phyloP scores from a whole-genome alignment of 768 basidiomycete genomes.

The Paxillus ammoniavirescens region DNA sequence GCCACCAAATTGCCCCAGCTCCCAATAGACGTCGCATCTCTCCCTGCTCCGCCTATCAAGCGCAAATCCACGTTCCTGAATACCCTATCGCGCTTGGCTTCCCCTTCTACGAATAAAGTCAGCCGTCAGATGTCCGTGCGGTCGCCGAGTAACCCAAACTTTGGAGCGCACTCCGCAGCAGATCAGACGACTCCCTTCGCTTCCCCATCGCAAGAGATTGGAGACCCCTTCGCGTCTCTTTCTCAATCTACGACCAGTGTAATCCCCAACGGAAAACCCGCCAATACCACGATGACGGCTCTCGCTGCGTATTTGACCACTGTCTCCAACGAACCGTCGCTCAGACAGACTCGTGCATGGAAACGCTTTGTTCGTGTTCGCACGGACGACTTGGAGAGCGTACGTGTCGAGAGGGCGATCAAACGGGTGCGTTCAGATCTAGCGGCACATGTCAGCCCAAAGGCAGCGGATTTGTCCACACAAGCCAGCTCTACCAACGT shows the following conservation, averaged over 20 bases:
- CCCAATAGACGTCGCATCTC: conserved; percentile 54
- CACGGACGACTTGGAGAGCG: conserved; percentile 85
- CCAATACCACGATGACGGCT: conserved; percentile 56
- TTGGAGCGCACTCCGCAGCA: conserved; percentile 30
- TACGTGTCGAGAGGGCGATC: conserved; percentile 82
- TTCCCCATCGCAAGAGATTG: conserved; percentile 54
- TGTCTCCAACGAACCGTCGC: conserved; percentile 60
- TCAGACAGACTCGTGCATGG: conserved; percentile 73
- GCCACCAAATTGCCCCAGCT: conserved; percentile 55
- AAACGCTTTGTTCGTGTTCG: conserved; percentile 83
- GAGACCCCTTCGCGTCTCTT: conserved; percentile 59
- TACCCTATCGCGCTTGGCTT: conserved; percentile 80
- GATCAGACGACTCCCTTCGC: conserved; percentile 44
- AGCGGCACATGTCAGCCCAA: conserved; percentile 61
- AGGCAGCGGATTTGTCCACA: conserved; percentile 24
- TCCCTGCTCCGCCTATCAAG: conserved; percentile 55
- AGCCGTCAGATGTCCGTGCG: conserved; percentile 40
- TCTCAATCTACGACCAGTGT: conserved; percentile 28
- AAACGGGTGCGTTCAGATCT: conserved; percentile 86
- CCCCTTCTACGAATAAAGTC: conserved; percentile 61
- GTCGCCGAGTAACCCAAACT: conserved; percentile 27
- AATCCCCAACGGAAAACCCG: conserved; percentile 20
- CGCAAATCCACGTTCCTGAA: conserved; percentile 84
- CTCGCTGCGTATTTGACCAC: conserved; percentile 81
- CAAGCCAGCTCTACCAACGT: conserved; percentile 20